Evolutionary conservation across 129 eudicot genomes (phyloP), one percentile per base, ranked within the genome.

Genomic region (Chrysanthemum makinoi): DNA sequence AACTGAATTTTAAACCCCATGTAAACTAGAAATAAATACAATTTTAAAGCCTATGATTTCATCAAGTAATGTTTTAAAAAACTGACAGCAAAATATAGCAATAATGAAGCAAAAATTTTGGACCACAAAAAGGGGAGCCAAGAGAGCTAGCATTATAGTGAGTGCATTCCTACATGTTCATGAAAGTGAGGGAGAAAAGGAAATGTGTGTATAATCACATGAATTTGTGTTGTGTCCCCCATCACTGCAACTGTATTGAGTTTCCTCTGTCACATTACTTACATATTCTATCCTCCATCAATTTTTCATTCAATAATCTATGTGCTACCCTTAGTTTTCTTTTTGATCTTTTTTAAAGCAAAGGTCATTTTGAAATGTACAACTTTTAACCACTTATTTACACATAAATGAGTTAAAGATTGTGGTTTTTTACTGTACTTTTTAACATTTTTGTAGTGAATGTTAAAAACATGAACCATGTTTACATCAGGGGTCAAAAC

Each of bases 211-310:
- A 68, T 13, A 39, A 76, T 68, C 80, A 76, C 80, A 76, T 76
- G 74, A 68, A 68, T 64, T 55, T 68, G 75, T 57, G 74, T 75
- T 57, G 74, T 46, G 70, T 66, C 80, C 73, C 68, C 80, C 80
- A 69, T 76, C 80, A 76, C 74, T 75, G 26, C 66, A 66, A 49
- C 76, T 44, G 24, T 26, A 14, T 60, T 60, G 69, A 72, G 69
- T 30, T 72, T 61, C 76, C 76, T 58, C 48, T 72, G 67, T 73
- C 77, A 73, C 77, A 17, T 73, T 59, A 24, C 50, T 24, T 60
- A 44, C 68, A 22, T 48, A 62, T 72, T 61, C 56, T 9, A 53
- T 18, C 48, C 60, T 35, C 61, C 72, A 28, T 53, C 49, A 30
- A 5, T 4, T 52, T 30, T 68, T 67, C 13, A 67, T 19, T 20